Evolutionary conservation across 148 eudicot species (phyloP).

Genomic region (Spergularia marina): DNA sequence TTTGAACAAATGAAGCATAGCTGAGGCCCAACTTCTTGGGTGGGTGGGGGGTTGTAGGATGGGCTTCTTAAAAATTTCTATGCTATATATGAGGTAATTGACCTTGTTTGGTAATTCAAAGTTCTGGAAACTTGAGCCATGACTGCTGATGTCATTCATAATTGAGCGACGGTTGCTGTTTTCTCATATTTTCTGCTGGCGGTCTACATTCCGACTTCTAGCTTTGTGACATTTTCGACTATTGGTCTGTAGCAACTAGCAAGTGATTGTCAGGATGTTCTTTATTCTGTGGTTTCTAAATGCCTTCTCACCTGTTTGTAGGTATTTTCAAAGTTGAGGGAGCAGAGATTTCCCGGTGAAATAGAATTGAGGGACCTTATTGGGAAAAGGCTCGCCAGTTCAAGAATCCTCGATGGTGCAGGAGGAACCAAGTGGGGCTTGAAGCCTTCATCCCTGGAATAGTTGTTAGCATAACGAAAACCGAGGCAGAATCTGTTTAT

Average conservation of each 20-base stretch:
- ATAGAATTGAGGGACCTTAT: constrained; percentile 75
- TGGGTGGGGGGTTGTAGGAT: neutral
- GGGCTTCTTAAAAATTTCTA: neutral
- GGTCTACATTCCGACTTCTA: neutral
- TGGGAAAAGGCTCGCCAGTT: constrained; percentile 43
- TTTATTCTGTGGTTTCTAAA: neutral
- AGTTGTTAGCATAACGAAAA: neutral
- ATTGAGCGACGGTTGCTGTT: neutral
- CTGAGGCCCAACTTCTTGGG: neutral
- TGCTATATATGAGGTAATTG: neutral
- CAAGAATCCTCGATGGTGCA: constrained; percentile 45
- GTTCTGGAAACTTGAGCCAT: neutral
- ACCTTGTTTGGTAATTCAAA: neutral
- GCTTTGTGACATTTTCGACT: neutral
- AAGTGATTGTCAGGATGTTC: neutral
- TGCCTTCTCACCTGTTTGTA: constrained; percentile 24
- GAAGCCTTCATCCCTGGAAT: neutral
- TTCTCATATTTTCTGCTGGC: neutral
- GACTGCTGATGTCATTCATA: neutral
- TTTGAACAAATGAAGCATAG: neutral
- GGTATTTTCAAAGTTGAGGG: constrained; percentile 84
- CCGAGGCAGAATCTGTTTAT: neutral
- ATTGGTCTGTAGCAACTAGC: neutral
- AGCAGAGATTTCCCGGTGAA: constrained; percentile 89
- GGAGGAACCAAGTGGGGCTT: constrained; percentile 42